phyloP scores from a whole-genome alignment of 495 filamentous ascomycete species.

The Clohesyomyces aquaticus region DNA sequence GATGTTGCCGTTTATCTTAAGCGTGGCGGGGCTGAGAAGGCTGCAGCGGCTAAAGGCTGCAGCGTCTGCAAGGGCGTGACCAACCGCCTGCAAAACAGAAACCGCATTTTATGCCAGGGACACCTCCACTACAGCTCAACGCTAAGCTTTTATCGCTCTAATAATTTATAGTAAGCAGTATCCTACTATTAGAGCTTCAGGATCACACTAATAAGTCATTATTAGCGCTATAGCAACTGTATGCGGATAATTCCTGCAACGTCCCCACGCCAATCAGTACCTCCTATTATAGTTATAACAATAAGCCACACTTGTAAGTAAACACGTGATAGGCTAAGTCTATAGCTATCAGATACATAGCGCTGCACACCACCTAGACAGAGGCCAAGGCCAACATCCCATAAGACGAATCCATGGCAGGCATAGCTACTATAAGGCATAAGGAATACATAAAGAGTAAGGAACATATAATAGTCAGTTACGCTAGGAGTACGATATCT shows the following conservation, averaged over 20 bases:
- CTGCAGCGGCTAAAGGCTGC: constrained; percentile 13
- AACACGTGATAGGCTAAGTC: constrained; percentile 4
- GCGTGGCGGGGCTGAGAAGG: constrained; percentile 21
- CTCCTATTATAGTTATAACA: too few species aligned
- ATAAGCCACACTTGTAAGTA: constrained; percentile 4
- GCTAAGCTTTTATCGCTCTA: constrained; percentile 7
- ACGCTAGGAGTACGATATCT: not conserved
- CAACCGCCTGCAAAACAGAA: constrained; percentile 3
- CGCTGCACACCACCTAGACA: constrained; percentile 3
- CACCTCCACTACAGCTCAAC: constrained; percentile 15
- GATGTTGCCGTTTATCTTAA: constrained; percentile 27
- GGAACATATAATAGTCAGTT: constrained; percentile 3
- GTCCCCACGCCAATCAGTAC: constrained; percentile 20
- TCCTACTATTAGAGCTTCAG: constrained; percentile 5
- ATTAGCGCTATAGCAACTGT: constrained; percentile 10
- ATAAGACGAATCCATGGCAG: constrained; percentile 3
- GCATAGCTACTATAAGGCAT: constrained; percentile 4
- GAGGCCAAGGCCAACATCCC: constrained; percentile 2
- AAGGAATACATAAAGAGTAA: constrained; percentile 1
- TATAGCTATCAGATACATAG: constrained; percentile 4
- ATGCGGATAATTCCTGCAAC: constrained; percentile 20
- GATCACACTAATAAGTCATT: constrained; percentile 16
- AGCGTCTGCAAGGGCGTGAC: constrained; percentile 1
- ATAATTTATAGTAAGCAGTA: constrained; percentile 8
- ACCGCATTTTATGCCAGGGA: constrained; percentile 7